These are phyloP conservation scores for Termitomyces sp. DNA, from an alignment of 768 basidiomycete species.

Conservation along the genomic window DNA sequence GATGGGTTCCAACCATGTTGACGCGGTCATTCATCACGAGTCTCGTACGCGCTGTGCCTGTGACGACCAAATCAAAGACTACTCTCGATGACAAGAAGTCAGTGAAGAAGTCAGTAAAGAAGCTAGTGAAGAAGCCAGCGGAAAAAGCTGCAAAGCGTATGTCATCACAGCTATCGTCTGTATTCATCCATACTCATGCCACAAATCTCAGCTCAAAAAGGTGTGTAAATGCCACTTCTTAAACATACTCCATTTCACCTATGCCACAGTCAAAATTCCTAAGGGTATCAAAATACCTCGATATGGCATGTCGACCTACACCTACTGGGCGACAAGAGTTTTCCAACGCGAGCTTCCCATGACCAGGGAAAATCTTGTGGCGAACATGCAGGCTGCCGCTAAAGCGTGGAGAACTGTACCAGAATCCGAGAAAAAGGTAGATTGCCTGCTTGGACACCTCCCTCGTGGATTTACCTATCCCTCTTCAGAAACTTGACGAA, in stretches of 20 bases:
- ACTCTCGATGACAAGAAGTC: neutral
- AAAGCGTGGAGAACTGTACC: slow-evolving; percentile 26
- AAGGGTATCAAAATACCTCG: slow-evolving; percentile 1
- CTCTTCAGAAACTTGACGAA: slow-evolving; percentile 15
- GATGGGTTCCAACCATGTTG: slow-evolving; percentile 6
- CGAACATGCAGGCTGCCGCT: neutral
- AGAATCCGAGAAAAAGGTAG: slow-evolving; percentile 28
- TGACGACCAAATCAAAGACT: neutral
- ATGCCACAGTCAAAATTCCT: neutral
- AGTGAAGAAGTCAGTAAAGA: neutral
- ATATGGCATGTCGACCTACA: neutral
- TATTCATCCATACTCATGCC: neutral
- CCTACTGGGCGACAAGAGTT: neutral
- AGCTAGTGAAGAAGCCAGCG: slow-evolving; percentile 4
- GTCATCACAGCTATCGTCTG: neutral
- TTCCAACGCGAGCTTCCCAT: neutral
- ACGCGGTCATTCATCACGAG: slow-evolving; percentile 16
- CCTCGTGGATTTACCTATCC: neutral
- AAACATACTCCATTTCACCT: neutral
- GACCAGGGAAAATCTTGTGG: neutral
- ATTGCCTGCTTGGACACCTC: neutral
- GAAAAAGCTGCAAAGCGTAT: slow-evolving; percentile 7
- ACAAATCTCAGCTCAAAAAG: neutral
- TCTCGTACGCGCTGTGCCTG: slow-evolving; percentile 6
- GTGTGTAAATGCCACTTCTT: neutral